Percentiles rank a stretch among this genome's conserved stretches.
phyloP scores from a whole-genome alignment of 2,329 filamentous ascomycete species.

The Aaosphaeria arxii region DNA sequence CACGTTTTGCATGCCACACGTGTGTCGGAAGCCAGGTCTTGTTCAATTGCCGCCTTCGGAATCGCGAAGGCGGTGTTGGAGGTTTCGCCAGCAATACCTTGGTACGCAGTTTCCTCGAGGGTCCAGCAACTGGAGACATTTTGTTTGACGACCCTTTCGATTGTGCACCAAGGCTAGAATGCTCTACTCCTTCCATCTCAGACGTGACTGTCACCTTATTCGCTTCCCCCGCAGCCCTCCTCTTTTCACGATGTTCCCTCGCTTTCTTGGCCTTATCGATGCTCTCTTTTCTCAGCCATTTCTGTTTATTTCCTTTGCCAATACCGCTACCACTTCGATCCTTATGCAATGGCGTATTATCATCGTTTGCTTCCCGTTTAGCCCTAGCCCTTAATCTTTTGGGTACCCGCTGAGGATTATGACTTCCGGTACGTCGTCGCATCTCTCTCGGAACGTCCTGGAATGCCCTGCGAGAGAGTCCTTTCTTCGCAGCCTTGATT shows the following conservation, averaged over 20 bases:
- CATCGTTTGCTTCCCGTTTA: constrained; percentile 72
- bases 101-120: constrained; percentile 57
- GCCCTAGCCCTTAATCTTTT: constrained; percentile 70
- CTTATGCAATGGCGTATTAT: constrained; percentile 83
- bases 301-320: constrained; percentile 35
- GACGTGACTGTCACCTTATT: constrained; percentile 3
- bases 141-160: neutral
- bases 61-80: constrained; percentile 63
- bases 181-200: neutral
- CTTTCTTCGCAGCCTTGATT: constrained; percentile 70
- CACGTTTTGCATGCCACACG: constrained; percentile 87
- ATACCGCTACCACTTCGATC: constrained; percentile 59
- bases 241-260: constrained; percentile 45
- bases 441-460: constrained; percentile 84
- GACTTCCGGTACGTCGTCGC: constrained; percentile 84
- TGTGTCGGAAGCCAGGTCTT: constrained; percentile 97
- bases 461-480: constrained; percentile 70
- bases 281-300: constrained; percentile 68
- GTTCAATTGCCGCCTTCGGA: constrained; percentile 77
- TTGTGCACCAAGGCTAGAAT: constrained; percentile 12
- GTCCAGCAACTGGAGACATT: neutral
- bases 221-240: constrained; percentile 32
- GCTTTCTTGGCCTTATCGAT: constrained; percentile 68
- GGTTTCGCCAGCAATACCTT: constrained; percentile 69
- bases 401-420: constrained; percentile 90